phyloP scores from a whole-genome alignment of 495 filamentous ascomycete genomes.

The Thozetella sp. region DNA sequence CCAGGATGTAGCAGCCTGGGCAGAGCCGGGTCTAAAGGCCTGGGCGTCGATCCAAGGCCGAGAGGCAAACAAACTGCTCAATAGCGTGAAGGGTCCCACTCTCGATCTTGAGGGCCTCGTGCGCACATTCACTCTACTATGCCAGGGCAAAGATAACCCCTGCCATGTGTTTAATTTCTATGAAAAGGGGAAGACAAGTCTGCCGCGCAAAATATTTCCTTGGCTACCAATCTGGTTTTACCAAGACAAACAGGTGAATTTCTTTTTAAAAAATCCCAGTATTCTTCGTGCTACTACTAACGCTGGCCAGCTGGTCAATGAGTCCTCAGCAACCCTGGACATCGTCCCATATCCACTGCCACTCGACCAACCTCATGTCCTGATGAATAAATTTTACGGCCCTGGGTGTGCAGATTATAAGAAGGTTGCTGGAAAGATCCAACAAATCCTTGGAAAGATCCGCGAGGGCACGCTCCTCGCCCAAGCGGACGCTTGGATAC shows the following conservation, averaged over 20 bases:
- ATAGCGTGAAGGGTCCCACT: slow-evolving; percentile 13
- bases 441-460: slow-evolving; percentile 5
- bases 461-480: slow-evolving; percentile 10
- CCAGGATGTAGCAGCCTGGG: too few species aligned
- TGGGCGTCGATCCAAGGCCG: slow-evolving; percentile 9
- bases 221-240: too few species aligned
- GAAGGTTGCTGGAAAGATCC: slow-evolving; percentile 2
- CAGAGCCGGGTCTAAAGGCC: slow-evolving; percentile 12
- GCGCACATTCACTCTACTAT: slow-evolving; percentile 14
- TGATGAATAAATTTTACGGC: too few species aligned
- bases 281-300: too few species aligned
- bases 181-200: slow-evolving; percentile 7
- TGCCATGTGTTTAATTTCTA: slow-evolving; percentile 11
- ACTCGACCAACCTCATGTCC: too few species aligned
- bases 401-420: too few species aligned
- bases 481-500: slow-evolving; percentile 20
- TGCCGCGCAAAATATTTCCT: too few species aligned
- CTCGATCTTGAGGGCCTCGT: slow-evolving; percentile 14
- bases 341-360: too few species aligned
- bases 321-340: slow-evolving; percentile 12
- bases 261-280: too few species aligned
- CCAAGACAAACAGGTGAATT: too few species aligned
- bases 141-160: slow-evolving; percentile 4
- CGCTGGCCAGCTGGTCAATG: too few species aligned
- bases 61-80: slow-evolving; percentile 14